Conservation (phyloP, 2,329 filamentous ascomycete species). For the Calonectria crousiana region DNA sequence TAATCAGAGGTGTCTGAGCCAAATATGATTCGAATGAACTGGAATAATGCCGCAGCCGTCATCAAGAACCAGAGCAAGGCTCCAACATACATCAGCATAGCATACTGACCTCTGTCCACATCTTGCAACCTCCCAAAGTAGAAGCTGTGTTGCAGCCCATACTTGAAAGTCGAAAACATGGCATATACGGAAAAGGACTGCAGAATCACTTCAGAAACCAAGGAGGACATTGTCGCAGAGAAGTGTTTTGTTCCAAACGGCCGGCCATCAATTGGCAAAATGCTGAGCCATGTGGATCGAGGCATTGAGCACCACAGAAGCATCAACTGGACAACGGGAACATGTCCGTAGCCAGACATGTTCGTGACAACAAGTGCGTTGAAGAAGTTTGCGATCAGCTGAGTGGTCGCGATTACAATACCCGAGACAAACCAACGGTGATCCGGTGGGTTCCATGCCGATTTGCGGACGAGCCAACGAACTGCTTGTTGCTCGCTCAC, state of each 20-base stretch:
- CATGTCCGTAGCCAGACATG: slow-evolving; percentile 3
- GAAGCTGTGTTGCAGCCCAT: slow-evolving; percentile 13
- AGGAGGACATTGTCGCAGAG: neutral
- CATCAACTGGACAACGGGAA: neutral
- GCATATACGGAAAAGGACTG: slow-evolving; percentile 10
- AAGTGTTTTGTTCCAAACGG: neutral
- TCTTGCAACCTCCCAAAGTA: neutral
- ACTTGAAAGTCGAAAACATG: slow-evolving; percentile 1
- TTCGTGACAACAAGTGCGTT: slow-evolving; percentile 6
- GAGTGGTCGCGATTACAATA: neutral
- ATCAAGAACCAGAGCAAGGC: slow-evolving; percentile 20
- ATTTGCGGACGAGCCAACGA: neutral
- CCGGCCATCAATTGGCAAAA: neutral
- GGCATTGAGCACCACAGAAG: slow-evolving; percentile 28
- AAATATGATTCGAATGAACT: neutral
- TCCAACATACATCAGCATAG: slow-evolving; percentile 21
- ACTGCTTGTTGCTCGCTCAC: neutral
- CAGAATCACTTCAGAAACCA: slow-evolving; percentile 12
- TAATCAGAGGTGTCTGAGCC: neutral
- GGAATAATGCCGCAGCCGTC: neutral
- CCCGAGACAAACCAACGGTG: slow-evolving; percentile 14
- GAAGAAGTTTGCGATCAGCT: neutral
- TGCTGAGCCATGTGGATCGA: slow-evolving; percentile 13
- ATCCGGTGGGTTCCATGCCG: neutral
- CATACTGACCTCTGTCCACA: neutral